Evolutionary conservation across 2,329 filamentous ascomycete genomes (phyloP), one percentile per base, ranked within the genome.

Genomic region (Cadophora gregata): DNA sequence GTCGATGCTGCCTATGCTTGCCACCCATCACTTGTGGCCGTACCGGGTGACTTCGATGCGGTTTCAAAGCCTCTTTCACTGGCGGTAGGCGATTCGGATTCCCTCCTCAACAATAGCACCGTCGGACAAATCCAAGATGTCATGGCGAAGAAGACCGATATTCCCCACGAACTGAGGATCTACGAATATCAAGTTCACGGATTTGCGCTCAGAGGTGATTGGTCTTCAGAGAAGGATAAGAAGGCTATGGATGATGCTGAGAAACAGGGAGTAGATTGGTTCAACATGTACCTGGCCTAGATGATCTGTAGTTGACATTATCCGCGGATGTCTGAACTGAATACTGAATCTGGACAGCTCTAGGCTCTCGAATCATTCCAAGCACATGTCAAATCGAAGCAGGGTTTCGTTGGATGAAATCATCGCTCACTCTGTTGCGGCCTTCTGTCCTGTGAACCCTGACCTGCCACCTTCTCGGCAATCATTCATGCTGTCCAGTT

Each of bases 101-200:
- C 75, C 65, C 69, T 82, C 64, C 65, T 82, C 25, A 77, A 79
- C 21, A 74, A 78, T 67, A 75, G 75, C 51, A 77, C 78, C 29
- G 74, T 79, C 1, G 76, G 75, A 6, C 73, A 80, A 75, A 80
- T 82, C 65, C 75, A 78, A 68, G 78, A 81, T 64, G 19, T 80
- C 1, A 72, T 82, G 74, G 75, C 71, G 14, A 77, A 78, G 75
- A 80, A 81, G 75, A 75, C 71, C 4, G 73, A 74, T 21, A 67
- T 78, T 27, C 73, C 75, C 24, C 76, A 76, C 66, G 80, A 82
- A 70, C 73, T 82, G 21, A 74, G 72, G 62, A 75, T 81, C 10
- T 82, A 82, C 71, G 74, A 81, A 65, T 79, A 79, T 60, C 80
- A 82, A 72, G 72, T 82, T 1, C 81, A 83, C 72, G 80, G 80